Percentiles rank a stretch among this genome's conserved stretches.
Conservation (phyloP, 306 rosid genomes). For the Corylus avellana region DNA sequence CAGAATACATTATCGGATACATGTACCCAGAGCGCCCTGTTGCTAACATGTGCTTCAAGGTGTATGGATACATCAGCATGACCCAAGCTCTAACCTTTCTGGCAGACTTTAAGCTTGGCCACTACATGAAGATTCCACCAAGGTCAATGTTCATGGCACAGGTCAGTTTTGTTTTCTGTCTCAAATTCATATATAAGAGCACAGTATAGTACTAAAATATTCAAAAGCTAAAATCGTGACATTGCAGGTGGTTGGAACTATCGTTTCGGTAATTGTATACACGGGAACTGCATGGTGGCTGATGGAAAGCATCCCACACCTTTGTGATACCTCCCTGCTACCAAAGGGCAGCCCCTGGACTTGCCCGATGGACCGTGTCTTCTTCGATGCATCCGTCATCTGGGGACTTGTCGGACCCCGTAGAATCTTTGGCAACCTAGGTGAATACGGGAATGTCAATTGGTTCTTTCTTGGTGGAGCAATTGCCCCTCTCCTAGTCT, state of each 20-base stretch:
- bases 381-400: constrained; percentile 79
- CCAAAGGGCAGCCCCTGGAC: constrained; percentile 71
- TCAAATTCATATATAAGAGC: background rate
- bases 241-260: constrained; percentile 67
- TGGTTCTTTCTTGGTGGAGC: constrained; percentile 79
- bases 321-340: constrained; percentile 55
- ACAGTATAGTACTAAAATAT: background rate
- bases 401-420: constrained; percentile 94
- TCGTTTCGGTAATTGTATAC: constrained; percentile 59
- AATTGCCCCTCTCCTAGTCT: constrained; percentile 65
- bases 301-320: constrained; percentile 63
- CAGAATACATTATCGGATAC: constrained; percentile 87
- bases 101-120: constrained; percentile 83
- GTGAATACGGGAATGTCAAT: constrained; percentile 61
- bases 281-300: constrained; percentile 77
- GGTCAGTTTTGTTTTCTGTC: constrained; percentile 38
- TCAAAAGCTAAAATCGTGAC: constrained; percentile 9
- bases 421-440: constrained; percentile 77
- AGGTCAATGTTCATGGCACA: constrained; percentile 91
- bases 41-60: constrained; percentile 98
- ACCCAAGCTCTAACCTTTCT: constrained; percentile 68
- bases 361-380: constrained; percentile 75
- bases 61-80: constrained; percentile 91
- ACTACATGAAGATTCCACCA: constrained; percentile 96
- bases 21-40: constrained; percentile 85